Conservation (phyloP, 352 stramenopile species). For the Phytophthora idaei region DNA sequence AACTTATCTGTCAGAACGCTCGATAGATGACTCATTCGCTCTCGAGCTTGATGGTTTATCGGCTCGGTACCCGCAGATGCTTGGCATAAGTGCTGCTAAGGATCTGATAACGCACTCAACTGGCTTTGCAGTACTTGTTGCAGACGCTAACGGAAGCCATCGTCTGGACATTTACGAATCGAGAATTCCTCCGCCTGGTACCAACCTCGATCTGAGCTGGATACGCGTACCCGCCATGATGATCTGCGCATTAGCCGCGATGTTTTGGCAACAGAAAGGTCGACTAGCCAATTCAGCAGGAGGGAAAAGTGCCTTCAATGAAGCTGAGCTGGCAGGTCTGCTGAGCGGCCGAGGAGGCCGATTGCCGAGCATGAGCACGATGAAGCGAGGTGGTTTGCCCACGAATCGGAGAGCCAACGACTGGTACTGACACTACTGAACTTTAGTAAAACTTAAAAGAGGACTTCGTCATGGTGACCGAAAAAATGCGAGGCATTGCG, state of each 20-base stretch:
- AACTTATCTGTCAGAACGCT: constrained; percentile 30
- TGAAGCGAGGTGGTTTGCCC: constrained; percentile 9
- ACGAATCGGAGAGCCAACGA: constrained; percentile 16
- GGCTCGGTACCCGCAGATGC: not conserved
- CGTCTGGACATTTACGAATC: constrained; percentile 29
- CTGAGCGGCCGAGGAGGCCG: constrained; percentile 13
- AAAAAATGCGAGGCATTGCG: no score
- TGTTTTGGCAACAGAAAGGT: constrained; percentile 42
- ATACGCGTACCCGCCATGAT: constrained; percentile 42
- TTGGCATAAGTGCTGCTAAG: constrained; percentile 16
- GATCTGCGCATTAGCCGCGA: constrained; percentile 36
- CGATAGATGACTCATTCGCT: constrained; percentile 1
- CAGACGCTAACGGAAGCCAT: not conserved
- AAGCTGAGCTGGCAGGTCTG: constrained; percentile 24
- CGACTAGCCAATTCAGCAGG: constrained; percentile 8
- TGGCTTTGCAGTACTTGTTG: constrained; percentile 23
- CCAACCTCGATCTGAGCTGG: constrained; percentile 36
- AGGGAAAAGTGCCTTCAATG: constrained; percentile 14
- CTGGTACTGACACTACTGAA: constrained; percentile 15
- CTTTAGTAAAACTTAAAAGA: no score
- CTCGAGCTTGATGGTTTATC: not conserved
- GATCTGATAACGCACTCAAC: constrained; percentile 25
- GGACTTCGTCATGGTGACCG: no score
- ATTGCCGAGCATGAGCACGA: constrained; percentile 9
- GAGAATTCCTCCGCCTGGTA: constrained; percentile 24